phyloP scores from a whole-genome alignment of 441 rosid species.

The Eruca vesicaria region DNA sequence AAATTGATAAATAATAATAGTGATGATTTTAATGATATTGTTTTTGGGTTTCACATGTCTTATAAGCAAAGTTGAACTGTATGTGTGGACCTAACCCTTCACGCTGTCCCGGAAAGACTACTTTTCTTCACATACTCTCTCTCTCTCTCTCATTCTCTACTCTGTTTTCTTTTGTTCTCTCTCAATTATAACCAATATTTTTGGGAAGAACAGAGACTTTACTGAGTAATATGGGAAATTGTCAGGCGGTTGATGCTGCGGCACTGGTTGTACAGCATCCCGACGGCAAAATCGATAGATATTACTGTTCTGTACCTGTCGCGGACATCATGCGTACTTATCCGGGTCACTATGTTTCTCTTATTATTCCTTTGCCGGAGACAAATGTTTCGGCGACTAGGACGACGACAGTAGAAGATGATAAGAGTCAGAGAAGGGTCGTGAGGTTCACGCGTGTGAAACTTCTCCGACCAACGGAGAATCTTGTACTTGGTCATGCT shows the following conservation, averaged over 20 bases:
- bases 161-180: neutral
- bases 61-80: slow-evolving; percentile 25
- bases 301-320: slow-evolving; percentile 65
- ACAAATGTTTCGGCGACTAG: slow-evolving; percentile 27
- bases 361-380: slow-evolving; percentile 80
- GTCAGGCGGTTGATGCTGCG: slow-evolving; percentile 95
- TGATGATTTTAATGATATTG: neutral
- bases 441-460: slow-evolving; percentile 88
- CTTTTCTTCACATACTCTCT: slow-evolving; percentile 7
- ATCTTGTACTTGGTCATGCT: slow-evolving; percentile 90
- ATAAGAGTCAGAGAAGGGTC: slow-evolving; percentile 42
- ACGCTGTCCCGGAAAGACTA: slow-evolving; percentile 35
- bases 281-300: slow-evolving; percentile 71
- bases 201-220: neutral
- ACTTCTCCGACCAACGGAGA: slow-evolving; percentile 83
- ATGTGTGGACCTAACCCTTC: slow-evolving; percentile 37
- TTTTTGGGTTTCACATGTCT: slow-evolving; percentile 22
- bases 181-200: neutral
- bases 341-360: slow-evolving; percentile 94
- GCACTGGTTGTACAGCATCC: slow-evolving; percentile 96
- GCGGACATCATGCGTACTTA: slow-evolving; percentile 77
- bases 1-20: neutral
- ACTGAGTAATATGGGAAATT: slow-evolving; percentile 72
- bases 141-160: neutral
- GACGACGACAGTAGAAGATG: slow-evolving; percentile 18